phyloP scores from a whole-genome alignment of 192 early-diverging fungal species.

The Rhizophagus clarus region DNA sequence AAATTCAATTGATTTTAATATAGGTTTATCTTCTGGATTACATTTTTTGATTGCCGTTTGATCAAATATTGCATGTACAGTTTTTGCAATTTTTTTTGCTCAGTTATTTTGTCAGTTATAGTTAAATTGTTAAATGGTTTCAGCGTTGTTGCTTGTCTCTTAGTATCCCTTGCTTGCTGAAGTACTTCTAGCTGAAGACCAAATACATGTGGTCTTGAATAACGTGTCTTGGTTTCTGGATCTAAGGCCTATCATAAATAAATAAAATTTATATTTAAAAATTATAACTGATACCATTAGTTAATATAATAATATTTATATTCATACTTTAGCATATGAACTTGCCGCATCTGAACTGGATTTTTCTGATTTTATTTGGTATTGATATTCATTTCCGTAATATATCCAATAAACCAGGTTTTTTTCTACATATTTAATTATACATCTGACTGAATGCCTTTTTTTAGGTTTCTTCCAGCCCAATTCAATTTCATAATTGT shows the following conservation, averaged over 20 bases:
- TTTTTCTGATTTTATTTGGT: too few species aligned
- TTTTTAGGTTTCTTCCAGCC: neutral
- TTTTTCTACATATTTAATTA: slow-evolving; percentile 15
- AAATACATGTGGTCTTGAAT: too few species aligned
- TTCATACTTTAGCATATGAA: slow-evolving; percentile 1
- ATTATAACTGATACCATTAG: too few species aligned
- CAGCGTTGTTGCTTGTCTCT: too few species aligned
- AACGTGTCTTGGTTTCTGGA: too few species aligned
- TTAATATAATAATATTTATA: too few species aligned
- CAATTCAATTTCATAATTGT: neutral
- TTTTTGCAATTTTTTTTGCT: neutral
- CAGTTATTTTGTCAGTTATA: slow-evolving; percentile 8
- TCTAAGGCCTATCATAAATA: too few species aligned
- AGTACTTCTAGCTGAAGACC: too few species aligned
- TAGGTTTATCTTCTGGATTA: neutral
- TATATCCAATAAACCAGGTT: neutral
- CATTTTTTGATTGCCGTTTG: neutral
- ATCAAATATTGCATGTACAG: neutral
- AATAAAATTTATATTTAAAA: too few species aligned
- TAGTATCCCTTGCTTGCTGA: too few species aligned
- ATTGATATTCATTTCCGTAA: too few species aligned
- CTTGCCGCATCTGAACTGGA: neutral
- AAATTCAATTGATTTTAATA: too few species aligned
- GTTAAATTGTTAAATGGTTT: slow-evolving; percentile 19
- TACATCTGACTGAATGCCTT: neutral